Base-by-base conservation (phyloP, 331 rosid species). In the Malus hybrid region DNA sequence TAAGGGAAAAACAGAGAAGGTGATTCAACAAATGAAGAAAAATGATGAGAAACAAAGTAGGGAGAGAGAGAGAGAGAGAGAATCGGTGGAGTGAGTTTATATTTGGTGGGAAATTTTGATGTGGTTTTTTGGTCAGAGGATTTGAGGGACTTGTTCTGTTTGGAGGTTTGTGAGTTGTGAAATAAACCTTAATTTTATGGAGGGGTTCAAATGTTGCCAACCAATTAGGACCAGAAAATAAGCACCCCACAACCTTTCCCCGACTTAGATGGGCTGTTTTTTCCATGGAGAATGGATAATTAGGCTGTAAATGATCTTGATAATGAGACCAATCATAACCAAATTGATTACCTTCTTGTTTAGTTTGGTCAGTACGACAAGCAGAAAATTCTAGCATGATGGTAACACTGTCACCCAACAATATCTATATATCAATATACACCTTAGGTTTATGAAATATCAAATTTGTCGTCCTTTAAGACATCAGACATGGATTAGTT, bases 141-240 rank as follows among this genome's bases (percentile, higher is more conserved):
- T 10, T 22, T 5, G 5, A 11, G 27, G 24, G 67, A 42, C 76
- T 59, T 57, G 67, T 29, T 61, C 31, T 27, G 42, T 62, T 62
- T 62, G 11, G 24, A 55, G 77, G 62, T 44, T 28, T 11, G 77
- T 61, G 69, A 44, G n/a, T 42, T 73, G 69, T 61, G 77, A 73
- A 15, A 73, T 61, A 19, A 61, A 28, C 77, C 77, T 59, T 42
- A 11, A 19, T 67, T 33, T 32, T 60, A 76, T 80, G 84, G 88
- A 65, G 61, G 73, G 76, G 81, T 44, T 75, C 64, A 62, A 71
- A 67, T 57, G 69, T 76, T 69, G 66, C 85, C 84, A 71, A 67
- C 78, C 42, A 69, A 84, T 71, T 76, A 19, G 75, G 65, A 33
- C 65, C 63, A 72, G 72, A 77, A 77, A 36, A 9, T 31, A 20